A percentile compares a stretch with the other conserved stretches of the same genome.
Evolutionary conservation across 2,329 filamentous ascomycete genomes (phyloP).

Genomic region (Hymenoscyphus repandus): DNA sequence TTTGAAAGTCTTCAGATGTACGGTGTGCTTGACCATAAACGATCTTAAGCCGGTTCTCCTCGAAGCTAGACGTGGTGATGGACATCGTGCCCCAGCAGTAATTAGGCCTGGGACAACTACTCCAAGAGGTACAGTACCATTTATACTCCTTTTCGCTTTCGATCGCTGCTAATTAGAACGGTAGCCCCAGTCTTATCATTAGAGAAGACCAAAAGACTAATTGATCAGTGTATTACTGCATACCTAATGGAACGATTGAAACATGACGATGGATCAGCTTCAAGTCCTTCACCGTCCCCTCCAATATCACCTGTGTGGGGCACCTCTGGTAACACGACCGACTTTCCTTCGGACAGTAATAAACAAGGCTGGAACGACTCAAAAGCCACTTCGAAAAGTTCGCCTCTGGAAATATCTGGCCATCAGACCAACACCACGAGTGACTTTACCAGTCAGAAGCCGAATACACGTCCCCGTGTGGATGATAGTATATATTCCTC

Average conservation of each 20-base stretch:
- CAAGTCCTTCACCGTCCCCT: constrained; percentile 18
- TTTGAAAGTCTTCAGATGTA: constrained; percentile 72
- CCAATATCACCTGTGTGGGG: constrained; percentile 17
- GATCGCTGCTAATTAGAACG: constrained; percentile 1
- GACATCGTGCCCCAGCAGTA: constrained; percentile 16
- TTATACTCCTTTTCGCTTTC: neutral
- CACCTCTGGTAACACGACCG: neutral
- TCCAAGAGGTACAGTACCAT: constrained; percentile 19
- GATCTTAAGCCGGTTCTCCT: constrained; percentile 53
- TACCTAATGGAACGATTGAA: constrained; percentile 41
- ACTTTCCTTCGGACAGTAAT: neutral
- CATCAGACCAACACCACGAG: neutral
- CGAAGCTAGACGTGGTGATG: constrained; percentile 26
- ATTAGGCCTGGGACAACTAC: constrained; percentile 17
- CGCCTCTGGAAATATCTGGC: constrained; percentile 14
- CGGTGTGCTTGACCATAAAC: constrained; percentile 79
- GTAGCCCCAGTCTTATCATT: constrained; percentile 50
- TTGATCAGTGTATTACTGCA: constrained; percentile 46
- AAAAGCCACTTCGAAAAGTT: neutral
- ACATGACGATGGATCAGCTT: constrained; percentile 27
- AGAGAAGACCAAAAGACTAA: constrained; percentile 52
- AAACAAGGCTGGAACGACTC: neutral
- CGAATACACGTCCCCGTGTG: constrained; percentile 1
- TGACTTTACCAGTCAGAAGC: neutral
- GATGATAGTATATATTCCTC: constrained; percentile 21